Evolutionary conservation across 2,329 filamentous ascomycete species (phyloP).

Genomic region (Scortechinia acanthostroma): DNA sequence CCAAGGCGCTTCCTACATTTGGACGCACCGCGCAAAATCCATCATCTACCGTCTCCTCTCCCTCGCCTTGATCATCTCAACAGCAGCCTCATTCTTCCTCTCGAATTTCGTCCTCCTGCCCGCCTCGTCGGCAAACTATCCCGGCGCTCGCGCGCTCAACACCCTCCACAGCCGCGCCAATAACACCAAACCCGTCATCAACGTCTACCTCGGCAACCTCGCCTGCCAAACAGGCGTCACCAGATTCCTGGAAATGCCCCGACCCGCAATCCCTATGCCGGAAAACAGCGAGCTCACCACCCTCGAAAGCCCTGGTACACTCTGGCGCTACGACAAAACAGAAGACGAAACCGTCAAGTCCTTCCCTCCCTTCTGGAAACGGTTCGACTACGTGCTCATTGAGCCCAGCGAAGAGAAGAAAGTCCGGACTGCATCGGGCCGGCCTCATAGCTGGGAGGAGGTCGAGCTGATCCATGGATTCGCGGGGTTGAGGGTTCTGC

Average conservation of each 20-base stretch:
- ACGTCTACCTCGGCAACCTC: neutral
- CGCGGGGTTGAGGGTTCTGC: neutral
- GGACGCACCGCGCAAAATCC: conserved; percentile 41
- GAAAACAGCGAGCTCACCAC: too few relatives aligned
- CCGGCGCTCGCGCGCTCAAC: conserved; percentile 45
- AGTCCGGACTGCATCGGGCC: neutral
- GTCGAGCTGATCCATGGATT: neutral
- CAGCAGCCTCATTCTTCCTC: conserved; percentile 32
- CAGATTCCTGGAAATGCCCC: neutral
- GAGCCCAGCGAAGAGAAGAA: neutral
- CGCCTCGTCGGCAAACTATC: conserved; percentile 55
- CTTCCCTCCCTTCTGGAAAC: neutral
- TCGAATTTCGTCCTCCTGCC: conserved; percentile 39
- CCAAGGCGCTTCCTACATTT: conserved; percentile 43
- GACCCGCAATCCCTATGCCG: too few relatives aligned
- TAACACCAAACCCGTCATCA: neutral
- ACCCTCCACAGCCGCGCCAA: neutral
- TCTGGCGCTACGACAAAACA: neutral
- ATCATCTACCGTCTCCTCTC: conserved; percentile 34
- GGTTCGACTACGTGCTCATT: neutral
- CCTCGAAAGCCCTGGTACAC: neutral
- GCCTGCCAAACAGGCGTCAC: conserved; percentile 2
- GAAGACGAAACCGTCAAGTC: neutral
- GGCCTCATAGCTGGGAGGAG: neutral
- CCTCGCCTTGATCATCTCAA: conserved; percentile 35